These are phyloP conservation scores for Ricinus communis DNA, from an alignment of 345 rosid species.

Conservation along the genomic window DNA sequence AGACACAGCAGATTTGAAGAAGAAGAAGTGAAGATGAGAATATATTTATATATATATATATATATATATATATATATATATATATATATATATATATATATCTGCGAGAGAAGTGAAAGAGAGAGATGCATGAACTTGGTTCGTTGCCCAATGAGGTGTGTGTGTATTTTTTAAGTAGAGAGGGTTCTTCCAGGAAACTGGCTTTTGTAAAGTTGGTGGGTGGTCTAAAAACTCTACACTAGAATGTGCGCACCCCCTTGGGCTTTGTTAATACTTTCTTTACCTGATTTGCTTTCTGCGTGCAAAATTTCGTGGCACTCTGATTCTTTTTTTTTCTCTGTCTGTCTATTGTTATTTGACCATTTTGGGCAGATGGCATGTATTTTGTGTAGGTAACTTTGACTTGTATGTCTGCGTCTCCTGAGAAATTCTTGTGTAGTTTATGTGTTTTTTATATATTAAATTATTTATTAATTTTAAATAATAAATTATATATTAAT, in stretches of 20 bases:
- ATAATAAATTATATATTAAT: too few relatives aligned
- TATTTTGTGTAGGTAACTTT: too few relatives aligned
- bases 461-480: too few relatives aligned
- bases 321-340: constrained; percentile 7
- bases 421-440: too few relatives aligned
- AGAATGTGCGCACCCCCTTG: constrained; percentile 15
- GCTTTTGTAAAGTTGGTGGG: constrained; percentile 51
- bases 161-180: not conserved
- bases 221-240: not conserved
- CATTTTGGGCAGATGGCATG: constrained; percentile 21
- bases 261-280: not conserved
- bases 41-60: not conserved
- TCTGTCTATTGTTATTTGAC: constrained; percentile 24
- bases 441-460: too few relatives aligned
- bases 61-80: too few relatives aligned
- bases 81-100: not conserved
- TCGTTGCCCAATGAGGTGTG: constrained; percentile 15
- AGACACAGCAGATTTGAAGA: not conserved
- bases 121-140: constrained; percentile 35
- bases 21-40: not conserved
- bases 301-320: constrained; percentile 14
- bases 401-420: too few relatives aligned
- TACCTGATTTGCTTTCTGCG: constrained; percentile 14
- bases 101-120: not conserved
- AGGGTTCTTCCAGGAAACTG: constrained; percentile 51